A percentile compares a stretch with the other conserved stretches of the same genome.
Evolutionary conservation across 306 rosid genomes (phyloP).

Genomic region (Rubus parviflorus): DNA sequence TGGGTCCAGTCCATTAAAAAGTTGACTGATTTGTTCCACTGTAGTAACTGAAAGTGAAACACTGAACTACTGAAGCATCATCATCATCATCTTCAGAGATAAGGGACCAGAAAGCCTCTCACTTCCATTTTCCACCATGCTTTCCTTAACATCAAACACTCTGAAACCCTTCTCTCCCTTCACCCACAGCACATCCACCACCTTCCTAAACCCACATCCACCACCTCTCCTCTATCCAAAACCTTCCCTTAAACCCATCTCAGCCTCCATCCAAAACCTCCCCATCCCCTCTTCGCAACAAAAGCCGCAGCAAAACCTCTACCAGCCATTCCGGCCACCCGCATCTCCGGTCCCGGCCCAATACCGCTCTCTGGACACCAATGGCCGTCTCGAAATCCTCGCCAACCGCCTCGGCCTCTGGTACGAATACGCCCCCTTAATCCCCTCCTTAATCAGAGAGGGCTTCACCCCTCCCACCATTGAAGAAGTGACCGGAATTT

Average conservation of each 20-base stretch:
- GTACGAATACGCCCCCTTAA: slow-evolving; percentile 74
- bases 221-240: not conserved
- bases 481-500: slow-evolving; percentile 74
- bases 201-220: slow-evolving; percentile 4
- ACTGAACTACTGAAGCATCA: not conserved
- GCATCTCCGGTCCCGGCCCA: slow-evolving; percentile 55
- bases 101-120: slow-evolving; percentile 16
- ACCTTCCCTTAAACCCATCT: slow-evolving; percentile 5
- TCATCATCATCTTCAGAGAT: slow-evolving; percentile 21
- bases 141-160: slow-evolving; percentile 28
- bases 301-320: slow-evolving; percentile 27
- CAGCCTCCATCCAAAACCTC: slow-evolving; percentile 4
- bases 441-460: slow-evolving; percentile 56
- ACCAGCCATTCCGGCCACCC: slow-evolving; percentile 88
- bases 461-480: slow-evolving; percentile 69
- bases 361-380: slow-evolving; percentile 52
- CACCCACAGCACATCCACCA: not conserved
- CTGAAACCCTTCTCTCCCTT: slow-evolving; percentile 15
- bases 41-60: not conserved
- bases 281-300: not conserved
- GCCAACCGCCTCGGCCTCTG: slow-evolving; percentile 79
- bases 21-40: not conserved
- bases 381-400: slow-evolving; percentile 51
- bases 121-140: slow-evolving; percentile 30
- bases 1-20: not conserved